Conservation (phyloP, 305 asterid species). For the Solanum aculeatissimum region DNA sequence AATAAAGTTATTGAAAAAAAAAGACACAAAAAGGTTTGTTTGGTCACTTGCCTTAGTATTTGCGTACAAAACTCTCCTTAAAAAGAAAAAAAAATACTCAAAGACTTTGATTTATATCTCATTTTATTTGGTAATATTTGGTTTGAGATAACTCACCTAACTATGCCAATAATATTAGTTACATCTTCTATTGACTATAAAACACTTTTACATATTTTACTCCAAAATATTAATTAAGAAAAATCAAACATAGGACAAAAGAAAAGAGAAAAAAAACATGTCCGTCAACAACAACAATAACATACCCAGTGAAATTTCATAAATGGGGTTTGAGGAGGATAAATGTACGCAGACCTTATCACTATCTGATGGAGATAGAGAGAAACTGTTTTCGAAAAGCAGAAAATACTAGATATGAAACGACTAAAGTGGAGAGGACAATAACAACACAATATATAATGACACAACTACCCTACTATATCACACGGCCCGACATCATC, state of each 20-base stretch:
- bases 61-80: not conserved
- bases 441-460: too few relatives aligned
- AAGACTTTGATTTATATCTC: not conserved
- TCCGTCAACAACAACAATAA: too few relatives aligned
- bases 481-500: too few relatives aligned
- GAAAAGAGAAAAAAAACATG: not conserved
- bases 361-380: too few relatives aligned
- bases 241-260: slow-evolving; percentile 3
- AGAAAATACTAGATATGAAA: too few relatives aligned
- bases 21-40: not conserved
- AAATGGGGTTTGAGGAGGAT: too few relatives aligned
- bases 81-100: not conserved
- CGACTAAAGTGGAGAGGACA: too few relatives aligned
- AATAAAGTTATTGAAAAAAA: not conserved
- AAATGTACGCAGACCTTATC: too few relatives aligned
- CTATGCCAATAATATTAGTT: slow-evolving; percentile 42
- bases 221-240: slow-evolving; percentile 23
- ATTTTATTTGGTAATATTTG: slow-evolving; percentile 21
- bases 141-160: slow-evolving; percentile 47
- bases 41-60: slow-evolving; percentile 28
- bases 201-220: slow-evolving; percentile 5
- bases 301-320: too few relatives aligned
- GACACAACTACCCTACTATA: too few relatives aligned
- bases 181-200: slow-evolving; percentile 81
- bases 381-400: too few relatives aligned